phyloP scores from a whole-genome alignment of 1,284 basidiomycete genomes.

The Ustilago crameri region DNA sequence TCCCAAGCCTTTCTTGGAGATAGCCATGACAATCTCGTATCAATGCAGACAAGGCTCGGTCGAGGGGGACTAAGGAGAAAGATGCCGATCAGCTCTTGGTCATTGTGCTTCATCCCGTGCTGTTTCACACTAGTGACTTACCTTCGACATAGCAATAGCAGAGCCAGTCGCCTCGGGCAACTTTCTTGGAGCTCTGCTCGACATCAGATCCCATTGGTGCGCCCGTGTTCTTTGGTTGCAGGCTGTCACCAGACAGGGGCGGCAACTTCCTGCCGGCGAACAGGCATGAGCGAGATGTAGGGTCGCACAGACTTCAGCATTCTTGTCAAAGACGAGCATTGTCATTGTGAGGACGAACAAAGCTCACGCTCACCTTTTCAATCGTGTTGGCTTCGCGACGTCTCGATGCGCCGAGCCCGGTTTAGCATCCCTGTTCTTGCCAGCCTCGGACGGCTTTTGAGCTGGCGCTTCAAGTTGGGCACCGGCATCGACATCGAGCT shows the following conservation, averaged over 20 bases:
- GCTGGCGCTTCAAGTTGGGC: background rate
- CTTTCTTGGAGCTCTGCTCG: background rate
- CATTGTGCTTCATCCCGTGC: background rate
- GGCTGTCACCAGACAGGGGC: constrained; percentile 15
- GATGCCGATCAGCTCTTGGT: background rate
- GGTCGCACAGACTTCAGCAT: background rate
- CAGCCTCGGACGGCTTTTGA: background rate
- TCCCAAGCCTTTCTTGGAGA: constrained; percentile 16
- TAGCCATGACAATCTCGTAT: constrained; percentile 4
- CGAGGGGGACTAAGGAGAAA: constrained; percentile 7
- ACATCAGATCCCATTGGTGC: background rate
- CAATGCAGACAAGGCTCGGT: constrained; percentile 6
- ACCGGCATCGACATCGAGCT: background rate
- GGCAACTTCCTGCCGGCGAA: constrained; percentile 19
- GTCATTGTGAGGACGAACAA: background rate
- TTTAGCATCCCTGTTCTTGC: background rate
- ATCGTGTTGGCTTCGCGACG: background rate
- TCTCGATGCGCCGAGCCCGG: background rate
- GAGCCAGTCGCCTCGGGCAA: constrained; percentile 43
- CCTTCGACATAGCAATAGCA: constrained; percentile 51
- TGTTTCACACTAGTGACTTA: background rate
- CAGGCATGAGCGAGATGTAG: background rate
- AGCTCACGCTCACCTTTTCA: constrained; percentile 13
- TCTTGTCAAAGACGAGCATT: background rate
- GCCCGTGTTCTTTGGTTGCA: background rate